Evolutionary conservation across 2,329 filamentous ascomycete species (phyloP).

Genomic region (Annulohypoxylon truncatum): DNA sequence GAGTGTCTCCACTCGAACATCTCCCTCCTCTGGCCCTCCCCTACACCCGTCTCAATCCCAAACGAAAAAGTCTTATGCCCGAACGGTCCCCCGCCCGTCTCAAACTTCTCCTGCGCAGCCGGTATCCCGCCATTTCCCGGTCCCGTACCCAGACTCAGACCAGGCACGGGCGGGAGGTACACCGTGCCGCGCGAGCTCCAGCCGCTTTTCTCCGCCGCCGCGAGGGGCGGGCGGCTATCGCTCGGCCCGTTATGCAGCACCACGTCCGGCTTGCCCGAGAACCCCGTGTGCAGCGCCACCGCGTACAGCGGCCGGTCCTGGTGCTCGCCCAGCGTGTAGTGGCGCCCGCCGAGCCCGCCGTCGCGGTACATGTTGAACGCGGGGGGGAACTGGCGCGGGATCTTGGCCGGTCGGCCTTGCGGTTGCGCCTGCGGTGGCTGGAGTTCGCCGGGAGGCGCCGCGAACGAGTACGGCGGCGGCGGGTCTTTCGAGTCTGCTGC

Average conservation of each 20-base stretch:
- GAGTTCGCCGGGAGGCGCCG: not conserved
- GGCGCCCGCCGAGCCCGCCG: slow-evolving; percentile 21
- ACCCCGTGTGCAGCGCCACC: slow-evolving; percentile 44
- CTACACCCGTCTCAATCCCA: slow-evolving; percentile 50
- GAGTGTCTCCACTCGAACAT: slow-evolving; percentile 59
- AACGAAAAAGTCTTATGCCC: slow-evolving; percentile 46
- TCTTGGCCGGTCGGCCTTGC: not conserved
- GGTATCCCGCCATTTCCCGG: no score
- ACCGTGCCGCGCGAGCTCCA: slow-evolving; percentile 37
- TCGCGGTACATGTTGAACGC: slow-evolving; percentile 50
- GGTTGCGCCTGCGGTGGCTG: not conserved
- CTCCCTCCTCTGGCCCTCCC: slow-evolving; percentile 45
- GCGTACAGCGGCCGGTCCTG: slow-evolving; percentile 51
- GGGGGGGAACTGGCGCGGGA: slow-evolving; percentile 49
- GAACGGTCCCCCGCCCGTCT: slow-evolving; percentile 23
- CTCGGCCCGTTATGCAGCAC: slow-evolving; percentile 52
- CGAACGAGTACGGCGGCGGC: slow-evolving; percentile 4
- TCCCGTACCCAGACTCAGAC: no score
- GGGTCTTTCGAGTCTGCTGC: not conserved
- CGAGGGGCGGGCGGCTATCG: slow-evolving; percentile 47
- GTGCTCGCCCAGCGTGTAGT: slow-evolving; percentile 49
- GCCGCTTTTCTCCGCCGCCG: slow-evolving; percentile 38
- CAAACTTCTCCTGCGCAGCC: slow-evolving; percentile 21
- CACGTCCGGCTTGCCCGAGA: slow-evolving; percentile 47
- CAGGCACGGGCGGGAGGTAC: no score